Evolutionary conservation across 1,284 basidiomycete species (phyloP), one percentile per base, ranked within the genome.

Genomic region (Coniferiporia weirii): DNA sequence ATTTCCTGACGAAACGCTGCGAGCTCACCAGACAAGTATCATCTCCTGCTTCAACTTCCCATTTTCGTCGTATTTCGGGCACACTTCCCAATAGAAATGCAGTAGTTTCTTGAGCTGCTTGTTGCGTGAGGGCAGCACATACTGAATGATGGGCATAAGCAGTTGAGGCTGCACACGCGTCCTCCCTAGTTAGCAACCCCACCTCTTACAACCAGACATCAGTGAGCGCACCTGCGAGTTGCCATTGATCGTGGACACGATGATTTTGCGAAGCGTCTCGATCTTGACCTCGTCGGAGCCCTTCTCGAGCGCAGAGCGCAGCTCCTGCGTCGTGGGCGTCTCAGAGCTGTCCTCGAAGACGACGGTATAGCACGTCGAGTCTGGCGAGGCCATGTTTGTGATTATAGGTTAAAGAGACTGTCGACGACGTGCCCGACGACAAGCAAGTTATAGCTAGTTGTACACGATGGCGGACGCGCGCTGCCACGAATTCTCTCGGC

Each of bases 11-110:
- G 46, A 35, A 51, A 35, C 38, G 7, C 27, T 2, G 44, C 38
- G 44, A 1, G 84, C 91, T 70, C 72, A 95, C 93, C 96, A 95
- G 50, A 99, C 96, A 51, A 99, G 83, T 69, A 99, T 99, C 97
- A 99, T 99, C 78, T 99, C 97, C 76, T 99, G 97, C 82, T 98
- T 98, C 68, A 99, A 77, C 76, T 98, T 98, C 58, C 97, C 97
- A 64, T 85, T 87, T 65, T 98, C 95, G 68, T 99, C 97, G 66
- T 97, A 90, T 75, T 99, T 98, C 27, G 97, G 96, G 75, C 95
- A 98, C 35, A 99, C 92, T 76, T 99, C 97, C 96, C 95, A 99
- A 75, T 99, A 99, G 73, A 98, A 98, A 75, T 98, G 95, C 44
- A 98, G 80, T 69, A 98, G 79, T 80, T 99, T 99, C 83, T 99